phyloP scores from a whole-genome alignment of 2,329 filamentous ascomycete species.

The Verticillium nubilum region DNA sequence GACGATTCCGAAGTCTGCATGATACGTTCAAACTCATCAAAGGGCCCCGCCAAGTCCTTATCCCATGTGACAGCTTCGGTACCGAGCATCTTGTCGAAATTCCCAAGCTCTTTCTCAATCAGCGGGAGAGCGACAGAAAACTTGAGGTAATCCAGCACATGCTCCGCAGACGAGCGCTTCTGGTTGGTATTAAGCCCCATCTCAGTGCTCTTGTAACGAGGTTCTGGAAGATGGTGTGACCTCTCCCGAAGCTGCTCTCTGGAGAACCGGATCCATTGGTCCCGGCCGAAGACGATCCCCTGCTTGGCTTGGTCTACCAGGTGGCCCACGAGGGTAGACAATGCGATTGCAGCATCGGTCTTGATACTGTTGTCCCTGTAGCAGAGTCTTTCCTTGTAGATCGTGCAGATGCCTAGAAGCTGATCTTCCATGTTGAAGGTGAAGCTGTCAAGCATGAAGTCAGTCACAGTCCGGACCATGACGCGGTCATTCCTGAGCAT shows the following conservation, averaged over 20 bases:
- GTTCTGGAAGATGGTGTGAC: slow-evolving; percentile 22
- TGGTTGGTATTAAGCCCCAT: slow-evolving; percentile 17
- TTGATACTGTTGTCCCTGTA: slow-evolving; percentile 52
- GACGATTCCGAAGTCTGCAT: slow-evolving; percentile 1
- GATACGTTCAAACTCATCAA: slow-evolving; percentile 26
- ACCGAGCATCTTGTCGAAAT: slow-evolving; percentile 12
- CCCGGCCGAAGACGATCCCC: slow-evolving; percentile 40
- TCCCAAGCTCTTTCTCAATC: slow-evolving; percentile 29
- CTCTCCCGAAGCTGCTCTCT: slow-evolving; percentile 15
- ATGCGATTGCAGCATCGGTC: slow-evolving; percentile 33
- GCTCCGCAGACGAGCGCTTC: slow-evolving; percentile 25
- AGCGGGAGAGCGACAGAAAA: slow-evolving; percentile 42
- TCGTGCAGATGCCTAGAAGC: slow-evolving; percentile 59
- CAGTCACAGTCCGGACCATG: slow-evolving; percentile 22
- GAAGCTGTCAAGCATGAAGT: slow-evolving; percentile 50
- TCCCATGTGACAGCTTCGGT: slow-evolving; percentile 22
- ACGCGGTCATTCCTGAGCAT: slow-evolving; percentile 8
- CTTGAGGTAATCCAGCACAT: slow-evolving; percentile 56
- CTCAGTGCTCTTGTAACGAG: slow-evolving; percentile 36
- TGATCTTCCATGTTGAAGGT: slow-evolving; percentile 50
- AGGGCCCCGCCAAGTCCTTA: slow-evolving; percentile 26
- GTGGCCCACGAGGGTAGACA: slow-evolving; percentile 47
- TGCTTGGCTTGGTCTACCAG: slow-evolving; percentile 56
- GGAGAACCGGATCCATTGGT: slow-evolving; percentile 34
- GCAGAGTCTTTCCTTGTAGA: slow-evolving; percentile 55